Evolutionary conservation across 441 rosid genomes (phyloP), one percentile per base, ranked within the genome.

Genomic region (Arabidopsis hybrid): DNA sequence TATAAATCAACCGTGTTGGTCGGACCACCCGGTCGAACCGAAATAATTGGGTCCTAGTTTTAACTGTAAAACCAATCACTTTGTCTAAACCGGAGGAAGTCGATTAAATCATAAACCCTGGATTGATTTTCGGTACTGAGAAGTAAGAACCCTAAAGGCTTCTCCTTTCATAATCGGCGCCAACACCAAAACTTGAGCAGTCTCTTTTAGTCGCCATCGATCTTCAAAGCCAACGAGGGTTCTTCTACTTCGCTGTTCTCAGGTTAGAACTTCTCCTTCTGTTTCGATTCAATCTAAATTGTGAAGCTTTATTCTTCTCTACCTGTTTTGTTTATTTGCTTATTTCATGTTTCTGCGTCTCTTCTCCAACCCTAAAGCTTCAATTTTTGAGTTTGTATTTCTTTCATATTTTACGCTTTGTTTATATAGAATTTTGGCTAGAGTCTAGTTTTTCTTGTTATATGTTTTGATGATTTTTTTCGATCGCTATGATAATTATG

Each of bases 181-280:
- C 78, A 65, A 50, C 78, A 31, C 53, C 34, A 59, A 59, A 11
- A 31, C 53, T 31, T 49, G 0, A n/a, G 70, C 58, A 73, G 47
- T 50, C n/a, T 43, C 32, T 42, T 14, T 10, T 39, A 4, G 73
- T 32, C 65, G 36, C 9, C 43, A 47, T 49, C 69, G 32, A 55
- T 56, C 58, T 43, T 64, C 65, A 46, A 46, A 72, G 39, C 70
- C 47, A 53, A 8, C 75, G 34, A 71, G 32, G 49, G 1, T 40
- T 65, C 43, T 65, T 58, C 63, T 34, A 57, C 63, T 60, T 52
- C 6, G 35, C 57, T n/a, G 45, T 60, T 58, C 59, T 43, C 73
- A 67, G 73, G 73, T 74, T 52, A 52, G 40, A 34, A 74, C 65
- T 56, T 43, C 39, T 63, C 46, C 26, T 53, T 32, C 46, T n/a